Evolutionary conservation across 352 stramenopile genomes (phyloP), one percentile per base, ranked within the genome.

Genomic region (Pythium apleroticum): DNA sequence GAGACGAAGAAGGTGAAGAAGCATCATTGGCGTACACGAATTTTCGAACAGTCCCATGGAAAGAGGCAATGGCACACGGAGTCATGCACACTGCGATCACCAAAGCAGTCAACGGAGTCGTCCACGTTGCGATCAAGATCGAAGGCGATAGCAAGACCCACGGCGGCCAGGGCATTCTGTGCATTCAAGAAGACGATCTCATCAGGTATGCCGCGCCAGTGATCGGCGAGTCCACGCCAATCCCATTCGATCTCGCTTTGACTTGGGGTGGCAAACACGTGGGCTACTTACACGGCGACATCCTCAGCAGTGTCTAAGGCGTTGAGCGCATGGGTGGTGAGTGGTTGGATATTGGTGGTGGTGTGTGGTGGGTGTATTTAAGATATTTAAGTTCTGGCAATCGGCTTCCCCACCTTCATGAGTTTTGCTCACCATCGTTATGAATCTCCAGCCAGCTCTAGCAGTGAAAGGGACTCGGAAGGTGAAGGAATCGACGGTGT

Each of bases 211-310:
- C 79, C 4, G 65, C 71, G 3, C 66, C 81, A 3, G 64, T 86
- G 31, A 73, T 88, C 8, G 55, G 63, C 27, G 73, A 87, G 19
- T 76, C 73, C 1, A 59, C 76, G 11, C 75, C 76, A 11, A 86
- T 88, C 20, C 80, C 83, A 20, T 91, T 93, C 39, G 81, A 93
- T 62, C 63, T 93, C 10, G 68, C 62, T 27, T 76, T 93, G 8
- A 90, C 84, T 4, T 93, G 84, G 84, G 78, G 78, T 52, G 80
- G 78, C 54, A 90, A 86, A 52, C 79, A 90, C 50, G 80, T 89
- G 19, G 78, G 78, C 11, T 87, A 75, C 39, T 61, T 87, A 11
- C 78, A 87, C 48, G 76, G 76, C 20, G 78, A 85, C 58, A 79
- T 87, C 41, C 57, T 80, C 25, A 65, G 65, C 35, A 56, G 58